Conservation (phyloP, 495 filamentous ascomycete genomes). For the Penicillium samsonianum region DNA sequence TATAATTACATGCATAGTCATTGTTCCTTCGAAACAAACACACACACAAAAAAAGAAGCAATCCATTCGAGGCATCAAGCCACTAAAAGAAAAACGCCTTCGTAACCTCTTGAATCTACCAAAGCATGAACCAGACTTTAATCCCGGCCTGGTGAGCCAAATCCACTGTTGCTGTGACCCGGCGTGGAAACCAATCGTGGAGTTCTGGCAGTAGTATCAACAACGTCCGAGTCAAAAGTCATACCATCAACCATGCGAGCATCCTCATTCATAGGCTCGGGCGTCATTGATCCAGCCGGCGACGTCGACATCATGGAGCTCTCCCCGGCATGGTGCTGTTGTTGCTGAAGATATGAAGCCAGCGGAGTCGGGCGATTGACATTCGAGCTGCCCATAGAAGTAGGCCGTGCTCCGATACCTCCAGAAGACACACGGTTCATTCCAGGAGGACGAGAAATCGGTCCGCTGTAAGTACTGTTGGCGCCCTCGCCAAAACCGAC, state of each 20-base stretch:
- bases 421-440: slow-evolving; percentile 38
- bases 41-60: neutral
- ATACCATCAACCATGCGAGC: slow-evolving; percentile 56
- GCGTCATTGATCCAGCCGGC: slow-evolving; percentile 41
- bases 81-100: slow-evolving; percentile 13
- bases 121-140: slow-evolving; percentile 10
- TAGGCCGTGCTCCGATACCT: slow-evolving; percentile 28
- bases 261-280: slow-evolving; percentile 44
- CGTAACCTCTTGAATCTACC: slow-evolving; percentile 16
- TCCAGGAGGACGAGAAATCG: slow-evolving; percentile 52
- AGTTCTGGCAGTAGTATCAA: slow-evolving; percentile 54
- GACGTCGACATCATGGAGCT: slow-evolving; percentile 35
- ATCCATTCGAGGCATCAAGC: neutral
- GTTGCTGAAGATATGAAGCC: slow-evolving; percentile 32
- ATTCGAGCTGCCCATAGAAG: slow-evolving; percentile 38
- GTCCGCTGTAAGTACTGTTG: slow-evolving; percentile 72
- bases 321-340: slow-evolving; percentile 29
- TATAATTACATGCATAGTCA: slow-evolving; percentile 7
- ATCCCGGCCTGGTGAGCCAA: slow-evolving; percentile 21
- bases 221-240: slow-evolving; percentile 54
- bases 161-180: slow-evolving; percentile 16
- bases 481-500: slow-evolving; percentile 90
- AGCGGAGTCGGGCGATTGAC: slow-evolving; percentile 30
- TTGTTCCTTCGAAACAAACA: neutral
- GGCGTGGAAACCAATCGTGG: slow-evolving; percentile 40